Evolutionary conservation across 176 grass and related monocot species (phyloP).

Genomic region (Chloris gayana): DNA sequence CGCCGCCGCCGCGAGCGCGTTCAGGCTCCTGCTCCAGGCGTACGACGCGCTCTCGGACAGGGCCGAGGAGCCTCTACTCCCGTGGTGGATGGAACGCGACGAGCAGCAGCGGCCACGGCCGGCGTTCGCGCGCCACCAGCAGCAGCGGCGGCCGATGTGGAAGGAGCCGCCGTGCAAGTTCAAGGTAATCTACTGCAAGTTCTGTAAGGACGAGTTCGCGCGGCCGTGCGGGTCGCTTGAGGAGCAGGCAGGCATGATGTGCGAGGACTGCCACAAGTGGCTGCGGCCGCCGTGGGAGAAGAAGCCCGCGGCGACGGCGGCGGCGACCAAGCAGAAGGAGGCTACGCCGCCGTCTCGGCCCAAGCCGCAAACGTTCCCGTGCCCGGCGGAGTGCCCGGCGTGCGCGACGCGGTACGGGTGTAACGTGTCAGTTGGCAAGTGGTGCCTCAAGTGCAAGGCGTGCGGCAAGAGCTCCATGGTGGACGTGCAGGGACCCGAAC

Average conservation of each 20-base stretch:
- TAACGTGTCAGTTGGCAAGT: not conserved
- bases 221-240: not conserved
- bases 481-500: not conserved
- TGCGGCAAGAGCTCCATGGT: conserved; percentile 8
- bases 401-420: no score
- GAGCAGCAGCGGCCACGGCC: not conserved
- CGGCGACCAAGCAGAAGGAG: no score
- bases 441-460: conserved; percentile 27
- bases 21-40: not conserved
- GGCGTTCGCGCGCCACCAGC: no score
- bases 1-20: no score
- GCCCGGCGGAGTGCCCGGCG: no score
- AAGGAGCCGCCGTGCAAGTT: not conserved
- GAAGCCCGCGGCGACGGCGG: no score
- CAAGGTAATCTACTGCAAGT: conserved; percentile 12
- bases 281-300: not conserved
- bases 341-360: no score
- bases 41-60: not conserved
- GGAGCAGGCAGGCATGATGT: conserved; percentile 1
- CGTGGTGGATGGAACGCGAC: not conserved
- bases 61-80: not conserved
- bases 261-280: not conserved
- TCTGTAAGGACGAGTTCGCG: not conserved
- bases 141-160: no score
- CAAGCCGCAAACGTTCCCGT: no score